A percentile compares a stretch with the other conserved stretches of the same genome.
These are phyloP conservation scores for Aquilaria malaccensis DNA, from an alignment of 345 rosid species.

Conservation along the genomic window DNA sequence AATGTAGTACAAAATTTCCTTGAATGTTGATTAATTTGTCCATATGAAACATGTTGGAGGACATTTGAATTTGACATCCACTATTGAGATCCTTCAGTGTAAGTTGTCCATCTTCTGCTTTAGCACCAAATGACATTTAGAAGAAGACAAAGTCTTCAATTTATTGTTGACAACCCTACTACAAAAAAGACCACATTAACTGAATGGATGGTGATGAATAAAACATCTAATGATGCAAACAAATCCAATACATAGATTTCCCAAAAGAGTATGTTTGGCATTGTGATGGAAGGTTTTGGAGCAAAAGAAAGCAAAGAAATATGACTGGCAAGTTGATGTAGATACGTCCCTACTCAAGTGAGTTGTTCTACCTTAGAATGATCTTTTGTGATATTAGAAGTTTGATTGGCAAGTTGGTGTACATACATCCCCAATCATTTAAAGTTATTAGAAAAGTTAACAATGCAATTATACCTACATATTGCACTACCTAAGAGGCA, in stretches of 20 bases:
- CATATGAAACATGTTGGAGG: neutral
- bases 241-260: neutral
- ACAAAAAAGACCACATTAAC: neutral
- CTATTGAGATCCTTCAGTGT: neutral
- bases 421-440: too few relatives aligned
- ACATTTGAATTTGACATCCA: neutral
- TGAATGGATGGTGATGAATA: neutral
- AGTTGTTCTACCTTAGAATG: too few relatives aligned
- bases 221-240: neutral
- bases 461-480: too few relatives aligned
- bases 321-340: neutral
- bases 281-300: neutral
- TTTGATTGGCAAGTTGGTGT: too few relatives aligned
- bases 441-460: too few relatives aligned
- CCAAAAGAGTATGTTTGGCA: neutral
- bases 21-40: neutral
- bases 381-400: too few relatives aligned
- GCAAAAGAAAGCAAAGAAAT: neutral
- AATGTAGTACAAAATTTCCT: neutral
- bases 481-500: too few relatives aligned
- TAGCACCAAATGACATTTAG: neutral
- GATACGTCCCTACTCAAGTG: too few relatives aligned
- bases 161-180: neutral
- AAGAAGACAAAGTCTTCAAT: neutral
- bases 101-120: neutral